A percentile compares a stretch with the other conserved stretches of the same genome.
These are phyloP conservation scores for Vaccinium vitisidaea DNA, from an alignment of 148 eudicot species.

Conservation along the genomic window DNA sequence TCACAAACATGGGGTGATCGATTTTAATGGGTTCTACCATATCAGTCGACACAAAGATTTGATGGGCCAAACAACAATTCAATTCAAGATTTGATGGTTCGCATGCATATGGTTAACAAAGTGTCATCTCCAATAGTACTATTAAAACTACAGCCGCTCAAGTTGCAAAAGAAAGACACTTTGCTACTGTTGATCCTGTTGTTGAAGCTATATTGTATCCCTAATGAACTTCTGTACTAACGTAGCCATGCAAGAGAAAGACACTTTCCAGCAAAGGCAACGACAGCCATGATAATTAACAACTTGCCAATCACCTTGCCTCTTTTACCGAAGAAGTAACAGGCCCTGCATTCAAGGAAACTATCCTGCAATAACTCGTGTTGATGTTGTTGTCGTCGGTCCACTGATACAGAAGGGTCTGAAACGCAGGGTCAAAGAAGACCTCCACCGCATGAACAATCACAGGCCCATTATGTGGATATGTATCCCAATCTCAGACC, in stretches of 20 bases:
- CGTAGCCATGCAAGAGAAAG: neutral
- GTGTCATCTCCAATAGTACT: too few species aligned
- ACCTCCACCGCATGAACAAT: neutral
- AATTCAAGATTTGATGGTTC: too few species aligned
- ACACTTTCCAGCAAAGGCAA: neutral
- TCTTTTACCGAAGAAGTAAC: neutral
- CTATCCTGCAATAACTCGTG: neutral
- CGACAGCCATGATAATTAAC: neutral
- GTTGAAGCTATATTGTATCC: neutral
- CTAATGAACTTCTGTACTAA: neutral
- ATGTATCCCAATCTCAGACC: too few species aligned
- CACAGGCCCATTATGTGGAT: neutral
- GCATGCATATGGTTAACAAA: too few species aligned
- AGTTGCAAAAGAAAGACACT: too few species aligned
- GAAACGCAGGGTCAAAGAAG: constrained; percentile 1
- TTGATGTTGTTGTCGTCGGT: neutral
- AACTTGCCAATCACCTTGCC: neutral
- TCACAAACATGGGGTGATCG: too few species aligned
- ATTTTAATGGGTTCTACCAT: too few species aligned
- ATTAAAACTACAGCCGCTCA: too few species aligned
- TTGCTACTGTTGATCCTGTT: too few species aligned
- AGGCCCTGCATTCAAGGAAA: neutral
- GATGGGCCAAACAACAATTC: too few species aligned
- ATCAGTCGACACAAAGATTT: too few species aligned
- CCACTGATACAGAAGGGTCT: neutral